These are phyloP conservation scores for Arctostaphylos glauca DNA, from an alignment of 148 eudicot species.

Conservation along the genomic window DNA sequence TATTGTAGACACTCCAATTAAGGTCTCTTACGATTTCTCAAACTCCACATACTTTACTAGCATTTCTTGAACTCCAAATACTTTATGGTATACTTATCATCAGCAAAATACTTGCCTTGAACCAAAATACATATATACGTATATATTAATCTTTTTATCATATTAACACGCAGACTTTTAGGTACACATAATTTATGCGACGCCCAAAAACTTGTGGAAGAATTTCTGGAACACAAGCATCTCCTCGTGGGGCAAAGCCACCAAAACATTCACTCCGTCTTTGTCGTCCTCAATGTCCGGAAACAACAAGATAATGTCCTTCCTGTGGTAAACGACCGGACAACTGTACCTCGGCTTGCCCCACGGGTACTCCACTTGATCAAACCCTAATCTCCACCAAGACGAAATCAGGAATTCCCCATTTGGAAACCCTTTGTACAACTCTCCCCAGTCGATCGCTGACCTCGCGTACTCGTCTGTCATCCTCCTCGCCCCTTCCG, in stretches of 20 bases:
- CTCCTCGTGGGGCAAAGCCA: slow-evolving; percentile 75
- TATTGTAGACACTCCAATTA: no score
- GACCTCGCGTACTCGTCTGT: slow-evolving; percentile 74
- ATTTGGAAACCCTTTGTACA: slow-evolving; percentile 72
- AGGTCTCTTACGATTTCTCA: no score
- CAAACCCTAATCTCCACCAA: slow-evolving; percentile 95
- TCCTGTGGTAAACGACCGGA: slow-evolving; percentile 77
- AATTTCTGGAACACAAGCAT: slow-evolving; percentile 55
- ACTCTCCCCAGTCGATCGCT: slow-evolving; percentile 82
- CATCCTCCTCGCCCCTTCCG: slow-evolving; percentile 62
- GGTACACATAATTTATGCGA: neutral
- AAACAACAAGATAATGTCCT: slow-evolving; percentile 74
- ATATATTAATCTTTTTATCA: no score
- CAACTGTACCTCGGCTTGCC: slow-evolving; percentile 87
- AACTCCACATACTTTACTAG: no score
- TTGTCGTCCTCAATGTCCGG: slow-evolving; percentile 47
- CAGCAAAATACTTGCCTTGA: no score
- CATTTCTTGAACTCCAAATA: no score
- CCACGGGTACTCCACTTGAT: slow-evolving; percentile 77
- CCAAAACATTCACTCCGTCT: slow-evolving; percentile 66
- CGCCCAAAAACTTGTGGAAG: slow-evolving; percentile 40
- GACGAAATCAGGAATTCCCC: slow-evolving; percentile 87
- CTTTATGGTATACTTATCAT: no score
- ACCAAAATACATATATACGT: no score
- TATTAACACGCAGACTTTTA: neutral